Percentiles rank a stretch among this genome's conserved stretches.
Evolutionary conservation across 805 yeast species (phyloP).

Genomic region (Grigorovia humatica): DNA sequence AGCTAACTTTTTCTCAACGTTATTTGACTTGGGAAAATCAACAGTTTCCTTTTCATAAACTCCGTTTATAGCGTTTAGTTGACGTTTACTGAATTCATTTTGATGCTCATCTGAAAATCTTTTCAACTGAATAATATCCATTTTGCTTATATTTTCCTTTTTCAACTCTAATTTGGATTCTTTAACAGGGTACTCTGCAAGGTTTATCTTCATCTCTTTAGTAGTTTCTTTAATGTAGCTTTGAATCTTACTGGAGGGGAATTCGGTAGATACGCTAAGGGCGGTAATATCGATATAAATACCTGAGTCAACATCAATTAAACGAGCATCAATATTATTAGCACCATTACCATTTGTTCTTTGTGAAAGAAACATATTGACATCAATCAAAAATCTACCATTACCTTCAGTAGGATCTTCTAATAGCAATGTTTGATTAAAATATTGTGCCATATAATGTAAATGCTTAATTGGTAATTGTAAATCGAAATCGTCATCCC

Average conservation of each 20-base stretch:
- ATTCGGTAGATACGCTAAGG: slow-evolving; percentile 35
- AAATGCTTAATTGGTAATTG: slow-evolving; percentile 46
- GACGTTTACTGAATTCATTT: slow-evolving; percentile 6
- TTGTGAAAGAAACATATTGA: slow-evolving; percentile 41
- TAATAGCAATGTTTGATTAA: slow-evolving; percentile 35
- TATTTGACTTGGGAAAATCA: background rate
- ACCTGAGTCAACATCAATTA: slow-evolving; percentile 62
- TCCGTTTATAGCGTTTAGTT: slow-evolving; percentile 5
- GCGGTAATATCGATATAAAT: slow-evolving; percentile 67
- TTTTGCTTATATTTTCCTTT: slow-evolving; percentile 5
- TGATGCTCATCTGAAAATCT: slow-evolving; percentile 8
- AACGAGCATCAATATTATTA: slow-evolving; percentile 63
- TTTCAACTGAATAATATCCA: slow-evolving; percentile 6
- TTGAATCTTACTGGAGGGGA: slow-evolving; percentile 4
- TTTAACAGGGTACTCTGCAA: background rate
- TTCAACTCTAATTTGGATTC: background rate
- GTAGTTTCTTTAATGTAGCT: slow-evolving; percentile 1
- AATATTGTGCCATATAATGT: slow-evolving; percentile 33
- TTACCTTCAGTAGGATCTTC: slow-evolving; percentile 42
- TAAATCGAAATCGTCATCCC: slow-evolving; percentile 61
- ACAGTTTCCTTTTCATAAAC: slow-evolving; percentile 7
- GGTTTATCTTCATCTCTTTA: background rate
- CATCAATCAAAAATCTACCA: slow-evolving; percentile 46
- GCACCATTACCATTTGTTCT: slow-evolving; percentile 47
- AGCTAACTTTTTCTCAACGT: slow-evolving; percentile 14